Evolutionary conservation across 1,139 yeast species (phyloP).

Genomic region (Candida mesenterica): DNA sequence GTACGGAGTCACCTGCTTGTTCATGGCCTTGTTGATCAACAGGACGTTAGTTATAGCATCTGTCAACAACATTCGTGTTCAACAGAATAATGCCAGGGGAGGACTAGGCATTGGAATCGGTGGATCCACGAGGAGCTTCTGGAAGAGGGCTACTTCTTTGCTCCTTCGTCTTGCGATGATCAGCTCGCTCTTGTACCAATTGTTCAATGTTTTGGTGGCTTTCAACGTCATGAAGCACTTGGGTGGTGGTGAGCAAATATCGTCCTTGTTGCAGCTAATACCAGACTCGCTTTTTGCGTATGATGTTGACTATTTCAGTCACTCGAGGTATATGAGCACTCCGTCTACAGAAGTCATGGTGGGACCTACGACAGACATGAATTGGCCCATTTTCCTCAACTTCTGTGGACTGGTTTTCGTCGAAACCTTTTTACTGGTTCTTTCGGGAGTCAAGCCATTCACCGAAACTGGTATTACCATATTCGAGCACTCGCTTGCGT

Average conservation of each 20-base stretch:
- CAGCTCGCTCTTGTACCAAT: constrained; percentile 28
- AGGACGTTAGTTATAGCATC: constrained; percentile 68
- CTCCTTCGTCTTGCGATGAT: constrained; percentile 19
- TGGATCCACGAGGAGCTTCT: constrained; percentile 2
- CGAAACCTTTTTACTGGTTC: constrained; percentile 67
- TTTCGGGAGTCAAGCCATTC: constrained; percentile 57
- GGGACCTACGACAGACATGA: constrained; percentile 56
- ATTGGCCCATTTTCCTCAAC: constrained; percentile 63
- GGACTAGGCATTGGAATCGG: constrained; percentile 6
- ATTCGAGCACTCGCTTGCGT: constrained; percentile 72
- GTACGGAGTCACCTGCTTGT: constrained; percentile 47
- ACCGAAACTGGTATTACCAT: constrained; percentile 70
- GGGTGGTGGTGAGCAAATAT: constrained; percentile 15
- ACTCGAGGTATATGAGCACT: constrained; percentile 32
- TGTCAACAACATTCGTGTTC: constrained; percentile 39
- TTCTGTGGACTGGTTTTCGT: constrained; percentile 63
- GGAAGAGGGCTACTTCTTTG: background rate
- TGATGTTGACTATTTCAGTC: constrained; percentile 26
- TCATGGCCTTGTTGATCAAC: constrained; percentile 64
- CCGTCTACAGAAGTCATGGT: constrained; percentile 32
- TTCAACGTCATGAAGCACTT: constrained; percentile 27
- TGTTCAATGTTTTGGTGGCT: constrained; percentile 36
- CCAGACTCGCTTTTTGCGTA: constrained; percentile 27
- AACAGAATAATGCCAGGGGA: no score
- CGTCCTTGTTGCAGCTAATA: background rate